phyloP scores from a whole-genome alignment of 2,329 filamentous ascomycete genomes.

The Nothophoma quercina region DNA sequence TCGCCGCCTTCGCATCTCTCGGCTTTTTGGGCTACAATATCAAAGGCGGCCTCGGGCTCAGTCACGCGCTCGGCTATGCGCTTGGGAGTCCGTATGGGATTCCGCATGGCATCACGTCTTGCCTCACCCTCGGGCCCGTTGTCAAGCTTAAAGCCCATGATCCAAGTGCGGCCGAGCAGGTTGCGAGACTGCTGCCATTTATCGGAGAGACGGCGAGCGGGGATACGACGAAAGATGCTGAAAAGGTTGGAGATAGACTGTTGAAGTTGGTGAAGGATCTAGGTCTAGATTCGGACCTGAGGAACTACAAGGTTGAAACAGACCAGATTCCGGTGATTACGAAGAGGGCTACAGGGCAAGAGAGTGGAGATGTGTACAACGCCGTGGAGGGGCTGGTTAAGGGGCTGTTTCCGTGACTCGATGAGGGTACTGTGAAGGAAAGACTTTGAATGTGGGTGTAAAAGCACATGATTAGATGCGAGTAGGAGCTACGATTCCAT shows the following conservation, averaged over 20 bases:
- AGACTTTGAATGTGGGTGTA: background rate
- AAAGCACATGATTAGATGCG: no score
- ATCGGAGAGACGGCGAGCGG: slow-evolving; percentile 51
- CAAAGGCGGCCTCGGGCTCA: slow-evolving; percentile 59
- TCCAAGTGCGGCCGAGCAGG: slow-evolving; percentile 54
- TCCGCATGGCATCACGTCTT: slow-evolving; percentile 64
- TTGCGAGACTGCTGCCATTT: slow-evolving; percentile 56
- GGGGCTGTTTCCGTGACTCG: slow-evolving; percentile 45
- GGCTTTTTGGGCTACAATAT: slow-evolving; percentile 61
- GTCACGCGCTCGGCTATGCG: slow-evolving; percentile 59
- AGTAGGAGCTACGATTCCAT: no score
- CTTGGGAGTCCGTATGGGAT: slow-evolving; percentile 64
- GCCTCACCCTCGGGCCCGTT: slow-evolving; percentile 62
- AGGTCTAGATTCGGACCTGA: slow-evolving; percentile 56
- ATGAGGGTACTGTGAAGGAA: background rate
- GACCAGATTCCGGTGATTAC: slow-evolving; percentile 54
- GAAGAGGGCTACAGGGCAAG: slow-evolving; percentile 54
- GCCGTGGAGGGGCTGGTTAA: slow-evolving; percentile 55
- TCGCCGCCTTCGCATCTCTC: slow-evolving; percentile 61
- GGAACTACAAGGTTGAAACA: slow-evolving; percentile 54
- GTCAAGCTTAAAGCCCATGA: slow-evolving; percentile 61
- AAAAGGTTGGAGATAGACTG: slow-evolving; percentile 55
- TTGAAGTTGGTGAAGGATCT: slow-evolving; percentile 54
- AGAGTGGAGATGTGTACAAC: slow-evolving; percentile 54
- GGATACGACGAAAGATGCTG: slow-evolving; percentile 53